phyloP scores from a whole-genome alignment of 2,329 filamentous ascomycete species.

The Paramyrothecium sp. region DNA sequence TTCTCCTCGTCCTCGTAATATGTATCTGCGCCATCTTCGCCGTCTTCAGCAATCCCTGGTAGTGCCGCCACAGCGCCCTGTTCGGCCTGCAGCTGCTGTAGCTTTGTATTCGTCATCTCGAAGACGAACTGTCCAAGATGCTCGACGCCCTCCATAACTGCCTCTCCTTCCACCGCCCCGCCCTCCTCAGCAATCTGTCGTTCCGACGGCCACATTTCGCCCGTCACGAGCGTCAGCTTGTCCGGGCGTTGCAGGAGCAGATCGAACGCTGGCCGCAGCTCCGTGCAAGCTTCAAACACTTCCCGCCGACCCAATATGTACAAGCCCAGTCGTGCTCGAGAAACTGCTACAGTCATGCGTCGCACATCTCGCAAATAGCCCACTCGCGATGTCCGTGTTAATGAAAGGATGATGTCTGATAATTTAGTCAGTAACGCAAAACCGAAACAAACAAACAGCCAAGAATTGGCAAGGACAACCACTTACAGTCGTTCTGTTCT shows the following conservation, averaged over 20 bases:
- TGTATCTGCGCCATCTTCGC: slow-evolving; percentile 26
- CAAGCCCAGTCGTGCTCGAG: slow-evolving; percentile 84
- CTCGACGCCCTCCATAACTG: slow-evolving; percentile 85
- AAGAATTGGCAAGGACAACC: not conserved
- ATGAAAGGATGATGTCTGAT: slow-evolving; percentile 85
- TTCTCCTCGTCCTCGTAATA: slow-evolving; percentile 21
- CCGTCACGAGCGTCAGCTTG: slow-evolving; percentile 76
- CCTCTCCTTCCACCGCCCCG: slow-evolving; percentile 50
- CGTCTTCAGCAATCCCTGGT: slow-evolving; percentile 21
- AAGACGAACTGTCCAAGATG: slow-evolving; percentile 95
- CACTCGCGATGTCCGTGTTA: slow-evolving; percentile 83
- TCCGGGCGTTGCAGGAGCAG: slow-evolving; percentile 74
- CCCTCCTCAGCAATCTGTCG: slow-evolving; percentile 45
- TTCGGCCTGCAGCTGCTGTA: slow-evolving; percentile 47
- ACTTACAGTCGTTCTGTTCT: slow-evolving; percentile 97
- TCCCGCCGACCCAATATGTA: slow-evolving; percentile 88
- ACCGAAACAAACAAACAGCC: not conserved
- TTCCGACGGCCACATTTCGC: slow-evolving; percentile 78
- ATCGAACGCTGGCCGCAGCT: slow-evolving; percentile 84
- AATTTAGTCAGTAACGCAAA: slow-evolving; percentile 14
- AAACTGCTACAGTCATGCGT: slow-evolving; percentile 90
- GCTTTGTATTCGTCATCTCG: slow-evolving; percentile 78
- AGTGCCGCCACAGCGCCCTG: slow-evolving; percentile 17
- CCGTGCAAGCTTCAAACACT: slow-evolving; percentile 85
- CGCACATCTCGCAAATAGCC: slow-evolving; percentile 93